Conservation (phyloP, 345 rosid genomes). For the Melastoma malabathricum region DNA sequence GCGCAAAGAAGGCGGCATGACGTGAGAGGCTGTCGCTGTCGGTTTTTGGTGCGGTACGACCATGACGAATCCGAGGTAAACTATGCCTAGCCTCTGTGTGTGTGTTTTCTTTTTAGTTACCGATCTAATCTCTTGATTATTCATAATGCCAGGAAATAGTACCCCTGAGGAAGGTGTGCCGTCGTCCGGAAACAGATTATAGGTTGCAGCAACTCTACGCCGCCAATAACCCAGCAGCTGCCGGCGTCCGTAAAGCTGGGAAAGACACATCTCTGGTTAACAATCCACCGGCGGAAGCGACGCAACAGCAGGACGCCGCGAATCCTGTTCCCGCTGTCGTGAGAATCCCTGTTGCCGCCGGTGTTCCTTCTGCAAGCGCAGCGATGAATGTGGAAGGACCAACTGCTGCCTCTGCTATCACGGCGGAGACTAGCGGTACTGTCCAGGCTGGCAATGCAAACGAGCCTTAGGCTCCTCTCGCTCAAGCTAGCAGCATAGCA, state of each 20-base stretch:
- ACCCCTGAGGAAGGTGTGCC: constrained; percentile 83
- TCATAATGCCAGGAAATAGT: constrained; percentile 70
- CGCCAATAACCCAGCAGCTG: constrained; percentile 21
- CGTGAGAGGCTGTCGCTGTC: constrained; percentile 96
- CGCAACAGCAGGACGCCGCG: constrained; percentile 21
- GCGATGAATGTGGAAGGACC: neutral
- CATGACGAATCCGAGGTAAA: constrained; percentile 92
- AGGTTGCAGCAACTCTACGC: constrained; percentile 95
- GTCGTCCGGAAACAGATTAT: constrained; percentile 97
- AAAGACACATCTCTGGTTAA: neutral
- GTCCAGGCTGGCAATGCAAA: constrained; percentile 23
- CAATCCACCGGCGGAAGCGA: constrained; percentile 13
- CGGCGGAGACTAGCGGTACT: too few species aligned
- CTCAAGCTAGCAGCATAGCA: too few species aligned
- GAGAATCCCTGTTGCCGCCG: neutral
- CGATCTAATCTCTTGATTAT: neutral
- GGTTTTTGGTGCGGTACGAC: constrained; percentile 92
- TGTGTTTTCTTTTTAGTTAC: too few species aligned
- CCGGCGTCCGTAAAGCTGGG: constrained; percentile 3
- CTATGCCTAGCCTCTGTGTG: neutral
- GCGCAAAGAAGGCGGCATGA: constrained; percentile 98
- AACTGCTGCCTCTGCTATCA: neutral
- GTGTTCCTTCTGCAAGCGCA: constrained; percentile 9
- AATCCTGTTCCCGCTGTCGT: neutral
- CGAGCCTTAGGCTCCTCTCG: too few species aligned